Conservation (phyloP, 2,329 filamentous ascomycete genomes). For the Hortaea sp. region DNA sequence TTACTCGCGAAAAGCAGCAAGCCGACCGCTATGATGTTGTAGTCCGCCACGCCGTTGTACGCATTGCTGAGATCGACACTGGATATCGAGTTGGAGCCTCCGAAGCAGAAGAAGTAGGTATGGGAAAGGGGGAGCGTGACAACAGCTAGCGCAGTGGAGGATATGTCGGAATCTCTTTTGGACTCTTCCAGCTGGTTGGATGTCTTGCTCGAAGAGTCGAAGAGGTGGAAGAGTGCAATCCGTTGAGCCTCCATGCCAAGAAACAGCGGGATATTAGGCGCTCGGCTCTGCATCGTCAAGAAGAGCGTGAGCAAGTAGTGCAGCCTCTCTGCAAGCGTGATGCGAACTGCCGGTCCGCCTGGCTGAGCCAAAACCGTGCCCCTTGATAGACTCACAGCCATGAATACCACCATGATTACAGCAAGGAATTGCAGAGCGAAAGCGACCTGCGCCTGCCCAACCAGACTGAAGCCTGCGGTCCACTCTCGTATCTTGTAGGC, state of each 20-base stretch:
- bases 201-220: neutral
- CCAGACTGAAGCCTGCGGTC: slow-evolving; percentile 21
- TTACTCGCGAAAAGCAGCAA: slow-evolving; percentile 78
- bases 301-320: slow-evolving; percentile 69
- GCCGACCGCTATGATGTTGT: slow-evolving; percentile 73
- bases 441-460: slow-evolving; percentile 26
- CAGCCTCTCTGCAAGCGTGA: slow-evolving; percentile 21
- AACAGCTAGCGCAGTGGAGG: slow-evolving; percentile 40
- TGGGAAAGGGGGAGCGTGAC: slow-evolving; percentile 70
- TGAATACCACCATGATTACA: slow-evolving; percentile 18
- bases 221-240: slow-evolving; percentile 16
- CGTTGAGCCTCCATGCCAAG: slow-evolving; percentile 58
- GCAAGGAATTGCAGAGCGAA: slow-evolving; percentile 28
- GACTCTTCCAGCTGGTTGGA: neutral
- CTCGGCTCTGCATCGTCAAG: slow-evolving; percentile 75
- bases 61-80: slow-evolving; percentile 90
- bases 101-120: slow-evolving; percentile 78
- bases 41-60: slow-evolving; percentile 81
- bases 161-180: slow-evolving; percentile 2
- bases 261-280: slow-evolving; percentile 77
- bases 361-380: slow-evolving; percentile 4
- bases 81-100: slow-evolving; percentile 88
- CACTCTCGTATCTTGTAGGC: slow-evolving; percentile 23
- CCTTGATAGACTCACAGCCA: slow-evolving; percentile 10
- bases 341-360: slow-evolving; percentile 5